A percentile compares a stretch with the other conserved stretches of the same genome.
These are phyloP conservation scores for Trapa incisa DNA, from an alignment of 345 rosid species.

Conservation along the genomic window DNA sequence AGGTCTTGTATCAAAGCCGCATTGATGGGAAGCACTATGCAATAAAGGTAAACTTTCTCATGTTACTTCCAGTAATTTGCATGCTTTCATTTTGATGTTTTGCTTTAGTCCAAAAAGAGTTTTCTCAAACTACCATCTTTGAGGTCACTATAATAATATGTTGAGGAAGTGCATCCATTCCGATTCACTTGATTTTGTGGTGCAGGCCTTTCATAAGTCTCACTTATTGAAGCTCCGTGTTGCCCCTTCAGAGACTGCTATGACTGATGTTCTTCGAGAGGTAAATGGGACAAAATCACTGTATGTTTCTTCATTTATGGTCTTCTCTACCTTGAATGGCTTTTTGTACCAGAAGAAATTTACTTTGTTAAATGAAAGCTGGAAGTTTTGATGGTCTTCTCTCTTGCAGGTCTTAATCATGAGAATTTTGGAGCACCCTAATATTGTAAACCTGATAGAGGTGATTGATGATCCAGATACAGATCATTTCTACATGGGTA, in stretches of 20 bases:
- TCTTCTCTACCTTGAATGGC: too few species aligned
- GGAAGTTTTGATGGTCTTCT: not conserved
- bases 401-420: slow-evolving; percentile 66
- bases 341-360: not conserved
- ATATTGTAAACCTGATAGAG: slow-evolving; percentile 90
- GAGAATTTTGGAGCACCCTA: slow-evolving; percentile 93
- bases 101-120: too few species aligned
- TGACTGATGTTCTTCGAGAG: slow-evolving; percentile 96
- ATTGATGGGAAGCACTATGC: slow-evolving; percentile 78
- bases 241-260: slow-evolving; percentile 97
- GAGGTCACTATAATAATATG: not conserved
- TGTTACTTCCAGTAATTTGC: not conserved
- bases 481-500: slow-evolving; percentile 99
- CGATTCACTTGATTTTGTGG: slow-evolving; percentile 9
- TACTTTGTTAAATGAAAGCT: not conserved
- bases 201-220: slow-evolving; percentile 92
- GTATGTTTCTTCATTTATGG: not conserved
- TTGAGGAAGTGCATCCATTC: slow-evolving; percentile 1
- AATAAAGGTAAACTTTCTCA: slow-evolving; percentile 46
- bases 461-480: slow-evolving; percentile 94
- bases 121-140: too few species aligned
- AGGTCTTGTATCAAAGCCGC: slow-evolving; percentile 78
- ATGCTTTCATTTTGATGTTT: not conserved
- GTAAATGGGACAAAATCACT: slow-evolving; percentile 58
- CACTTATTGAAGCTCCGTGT: slow-evolving; percentile 79